These are phyloP conservation scores for Schizophyllum commune DNA, from an alignment of 1,284 basidiomycete species.

Conservation along the genomic window DNA sequence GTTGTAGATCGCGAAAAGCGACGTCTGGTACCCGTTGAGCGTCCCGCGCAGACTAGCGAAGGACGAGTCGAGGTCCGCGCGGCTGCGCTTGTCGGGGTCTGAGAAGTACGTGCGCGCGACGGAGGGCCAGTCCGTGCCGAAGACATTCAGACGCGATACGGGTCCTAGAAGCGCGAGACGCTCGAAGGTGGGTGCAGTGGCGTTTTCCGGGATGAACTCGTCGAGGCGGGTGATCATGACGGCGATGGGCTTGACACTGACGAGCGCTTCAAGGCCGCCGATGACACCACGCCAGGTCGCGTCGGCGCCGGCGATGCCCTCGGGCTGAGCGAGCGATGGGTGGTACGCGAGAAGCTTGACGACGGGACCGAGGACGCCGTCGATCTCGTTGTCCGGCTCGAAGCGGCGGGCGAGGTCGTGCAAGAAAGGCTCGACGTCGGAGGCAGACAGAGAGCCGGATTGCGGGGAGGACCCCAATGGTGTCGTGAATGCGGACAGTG, in stretches of 20 bases:
- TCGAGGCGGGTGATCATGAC: constrained; percentile 66
- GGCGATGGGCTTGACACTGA: constrained; percentile 80
- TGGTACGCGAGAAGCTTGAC: constrained; percentile 54
- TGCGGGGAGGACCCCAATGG: constrained; percentile 45
- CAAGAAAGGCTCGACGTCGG: constrained; percentile 64
- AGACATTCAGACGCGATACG: constrained; percentile 74
- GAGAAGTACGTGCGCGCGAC: constrained; percentile 80
- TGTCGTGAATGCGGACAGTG: constrained; percentile 52
- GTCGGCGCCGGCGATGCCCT: constrained; percentile 63
- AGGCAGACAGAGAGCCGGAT: constrained; percentile 34
- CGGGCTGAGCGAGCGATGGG: constrained; percentile 49
- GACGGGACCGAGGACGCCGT: constrained; percentile 50
- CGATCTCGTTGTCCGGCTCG: constrained; percentile 52
- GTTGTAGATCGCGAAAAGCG: constrained; percentile 88
- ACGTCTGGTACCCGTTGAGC: constrained; percentile 67
- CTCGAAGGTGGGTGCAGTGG: constrained; percentile 58
- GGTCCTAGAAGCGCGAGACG: constrained; percentile 69
- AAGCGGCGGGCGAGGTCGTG: constrained; percentile 68
- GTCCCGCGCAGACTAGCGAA: constrained; percentile 78
- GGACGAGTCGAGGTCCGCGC: constrained; percentile 76
- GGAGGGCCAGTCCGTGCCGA: constrained; percentile 78
- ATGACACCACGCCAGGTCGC: constrained; percentile 83
- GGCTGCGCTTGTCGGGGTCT: constrained; percentile 69
- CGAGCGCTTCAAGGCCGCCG: constrained; percentile 74
- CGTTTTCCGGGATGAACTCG: constrained; percentile 60